Percentiles rank a stretch among this genome's conserved stretches.
phyloP scores from a whole-genome alignment of 2,329 filamentous ascomycete genomes.

The Epichloe baconii region DNA sequence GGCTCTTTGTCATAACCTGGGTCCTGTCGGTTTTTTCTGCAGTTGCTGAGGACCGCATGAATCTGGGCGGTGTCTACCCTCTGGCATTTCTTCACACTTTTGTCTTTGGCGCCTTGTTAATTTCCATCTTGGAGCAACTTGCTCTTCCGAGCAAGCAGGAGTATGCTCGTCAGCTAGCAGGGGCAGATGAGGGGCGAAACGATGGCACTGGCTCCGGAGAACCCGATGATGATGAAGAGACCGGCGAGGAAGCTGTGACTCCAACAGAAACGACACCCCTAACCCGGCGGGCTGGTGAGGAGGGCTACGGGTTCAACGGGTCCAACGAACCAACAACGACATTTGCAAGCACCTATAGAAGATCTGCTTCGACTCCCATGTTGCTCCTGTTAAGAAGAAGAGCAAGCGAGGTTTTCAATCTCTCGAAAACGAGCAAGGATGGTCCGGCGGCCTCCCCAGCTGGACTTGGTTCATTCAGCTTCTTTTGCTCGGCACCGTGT shows the following conservation, averaged over 20 bases:
- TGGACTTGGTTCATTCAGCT: slow-evolving; percentile 88
- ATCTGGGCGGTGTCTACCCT: slow-evolving; percentile 66
- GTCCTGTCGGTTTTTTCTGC: slow-evolving; percentile 56
- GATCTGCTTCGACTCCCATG: slow-evolving; percentile 25
- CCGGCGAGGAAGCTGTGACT: slow-evolving; percentile 14
- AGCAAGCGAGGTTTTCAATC: slow-evolving; percentile 19
- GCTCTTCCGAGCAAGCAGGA: slow-evolving; percentile 57
- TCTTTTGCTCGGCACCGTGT: slow-evolving; percentile 63
- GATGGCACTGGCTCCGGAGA: slow-evolving; percentile 18
- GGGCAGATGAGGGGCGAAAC: slow-evolving; percentile 29
- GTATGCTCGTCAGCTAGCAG: slow-evolving; percentile 48
- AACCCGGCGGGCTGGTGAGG: slow-evolving; percentile 31
- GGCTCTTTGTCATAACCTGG: slow-evolving; percentile 73
- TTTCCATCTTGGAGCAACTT: slow-evolving; percentile 72
- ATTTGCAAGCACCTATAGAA: slow-evolving; percentile 42
- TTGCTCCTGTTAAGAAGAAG: slow-evolving; percentile 9
- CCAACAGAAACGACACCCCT: slow-evolving; percentile 43
- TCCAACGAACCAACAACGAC: slow-evolving; percentile 29
- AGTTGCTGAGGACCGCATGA: slow-evolving; percentile 61
- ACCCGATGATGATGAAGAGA: slow-evolving; percentile 3
- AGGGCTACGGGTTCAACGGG: slow-evolving; percentile 22
- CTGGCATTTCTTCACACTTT: slow-evolving; percentile 68
- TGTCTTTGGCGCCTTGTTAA: slow-evolving; percentile 58
- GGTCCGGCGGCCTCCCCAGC: slow-evolving; percentile 65
- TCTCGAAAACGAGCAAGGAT: slow-evolving; percentile 66